phyloP scores from a whole-genome alignment of 2,329 filamentous ascomycete genomes.

The Didymella glomerata region DNA sequence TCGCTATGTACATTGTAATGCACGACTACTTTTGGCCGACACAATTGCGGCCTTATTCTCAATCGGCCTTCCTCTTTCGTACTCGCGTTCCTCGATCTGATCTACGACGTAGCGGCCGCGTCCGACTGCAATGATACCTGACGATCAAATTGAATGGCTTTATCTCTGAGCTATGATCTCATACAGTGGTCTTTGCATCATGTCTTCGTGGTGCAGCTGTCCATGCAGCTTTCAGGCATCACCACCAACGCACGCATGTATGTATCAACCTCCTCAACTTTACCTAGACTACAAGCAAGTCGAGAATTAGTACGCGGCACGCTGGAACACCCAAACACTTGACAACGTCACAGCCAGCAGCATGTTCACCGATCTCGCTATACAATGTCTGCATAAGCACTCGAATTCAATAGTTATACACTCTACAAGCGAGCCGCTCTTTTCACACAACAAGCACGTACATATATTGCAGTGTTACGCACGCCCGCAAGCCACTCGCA shows the following conservation, averaged over 20 bases:
- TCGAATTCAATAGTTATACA: not conserved
- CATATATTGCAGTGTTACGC: constrained; percentile 4
- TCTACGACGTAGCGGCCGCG: constrained; percentile 20
- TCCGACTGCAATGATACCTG: constrained; percentile 19
- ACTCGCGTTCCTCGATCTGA: constrained; percentile 17
- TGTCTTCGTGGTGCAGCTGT: not conserved
- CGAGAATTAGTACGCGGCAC: not conserved
- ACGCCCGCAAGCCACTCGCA: constrained; percentile 17
- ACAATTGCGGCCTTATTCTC: constrained; percentile 20
- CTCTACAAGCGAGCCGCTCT: constrained; percentile 4
- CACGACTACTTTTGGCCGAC: constrained; percentile 22
- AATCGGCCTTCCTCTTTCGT: constrained; percentile 33
- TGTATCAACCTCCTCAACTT: not conserved
- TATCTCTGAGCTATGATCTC: constrained; percentile 16
- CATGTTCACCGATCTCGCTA: not conserved
- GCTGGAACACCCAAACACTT: not conserved
- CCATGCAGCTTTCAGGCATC: not conserved
- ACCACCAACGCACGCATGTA: not conserved
- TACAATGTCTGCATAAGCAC: not conserved
- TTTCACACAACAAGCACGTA: not conserved
- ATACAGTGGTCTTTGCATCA: constrained; percentile 3
- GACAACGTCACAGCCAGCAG: not conserved
- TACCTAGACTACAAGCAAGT: not conserved
- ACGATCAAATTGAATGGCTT: constrained; percentile 9
- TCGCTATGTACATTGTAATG: constrained; percentile 25